Evolutionary conservation across 2,329 filamentous ascomycete genomes (phyloP), one percentile per base, ranked within the genome.

Genomic region (Elsinoe batatas): DNA sequence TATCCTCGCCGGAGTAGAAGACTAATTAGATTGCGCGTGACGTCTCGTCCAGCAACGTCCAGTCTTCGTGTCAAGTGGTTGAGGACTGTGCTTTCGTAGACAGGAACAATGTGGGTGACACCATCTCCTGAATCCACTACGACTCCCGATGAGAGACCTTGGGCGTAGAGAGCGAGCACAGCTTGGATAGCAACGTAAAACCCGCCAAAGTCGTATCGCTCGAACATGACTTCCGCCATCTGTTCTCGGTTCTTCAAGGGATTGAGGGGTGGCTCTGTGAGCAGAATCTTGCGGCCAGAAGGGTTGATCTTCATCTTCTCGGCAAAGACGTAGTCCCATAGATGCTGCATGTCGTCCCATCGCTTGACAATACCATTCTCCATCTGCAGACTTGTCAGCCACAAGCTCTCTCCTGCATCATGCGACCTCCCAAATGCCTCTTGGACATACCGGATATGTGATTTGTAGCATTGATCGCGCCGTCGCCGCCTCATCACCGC

Each of bases 151-250:
- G 72, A 74, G 72, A 72, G 77, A 86, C 91, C 93, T 78, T 98
- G 93, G 17, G 93, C 93, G 69, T 98, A 98, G 37, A 98, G 78
- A 30, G 93, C 93, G 65, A 98, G 75, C 61, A 98, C 93, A 55
- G 93, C 93, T 73, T 98, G 93, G 63, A 97, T 97, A 58, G 93
- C 93, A 59, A 98, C 93, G 68, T 97, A 97, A 58, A 98, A 91
- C 57, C 93, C 93, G 47, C 91, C 91, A 68, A 98, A 98, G 62
- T 83, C 84, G 74, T 97, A 98, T 59, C 88, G 83, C 71, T 98
- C 93, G 72, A 98, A 95, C 93, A 98, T 98, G 73, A 97, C 90
- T 75, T 98, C 89, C 70, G 85, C 89, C 93, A 98, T 98, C 73
- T 94, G 85, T 74, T 97, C 91, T 61, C 93, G 83, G 76, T 98